Percentiles rank a stretch among this genome's conserved stretches.
These are phyloP conservation scores for Sporothrix phasma DNA, from an alignment of 2,329 filamentous ascomycete genomes.

Conservation along the genomic window DNA sequence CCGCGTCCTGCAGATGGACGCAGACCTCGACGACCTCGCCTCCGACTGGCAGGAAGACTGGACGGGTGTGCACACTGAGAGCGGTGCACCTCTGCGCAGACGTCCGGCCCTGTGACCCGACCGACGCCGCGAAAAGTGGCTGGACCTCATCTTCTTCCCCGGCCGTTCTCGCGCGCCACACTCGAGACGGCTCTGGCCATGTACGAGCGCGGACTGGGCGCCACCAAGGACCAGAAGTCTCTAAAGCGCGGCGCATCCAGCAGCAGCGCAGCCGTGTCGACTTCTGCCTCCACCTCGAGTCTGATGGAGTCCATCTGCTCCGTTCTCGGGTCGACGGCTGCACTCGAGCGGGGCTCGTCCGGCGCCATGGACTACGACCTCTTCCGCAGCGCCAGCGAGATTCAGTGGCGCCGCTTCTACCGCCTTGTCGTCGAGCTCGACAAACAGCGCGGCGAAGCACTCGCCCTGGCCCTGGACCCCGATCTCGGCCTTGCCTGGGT, in stretches of 20 bases:
- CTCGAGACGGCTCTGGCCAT: constrained; percentile 76
- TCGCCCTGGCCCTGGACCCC: constrained; percentile 67
- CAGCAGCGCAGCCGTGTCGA: neutral
- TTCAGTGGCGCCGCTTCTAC: constrained; percentile 86
- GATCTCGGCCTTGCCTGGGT: constrained; percentile 69
- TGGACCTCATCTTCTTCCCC: constrained; percentile 71
- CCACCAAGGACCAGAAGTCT: constrained; percentile 27
- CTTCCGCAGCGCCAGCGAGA: constrained; percentile 63
- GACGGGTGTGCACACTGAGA: constrained; percentile 57
- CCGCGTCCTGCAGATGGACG: constrained; percentile 61
- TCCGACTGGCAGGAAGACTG: constrained; percentile 58
- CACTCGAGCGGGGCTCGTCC: constrained; percentile 49
- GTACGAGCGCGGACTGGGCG: constrained; percentile 57
- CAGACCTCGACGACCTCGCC: constrained; percentile 55
- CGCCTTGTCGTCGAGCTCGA: constrained; percentile 78
- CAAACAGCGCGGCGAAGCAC: constrained; percentile 70
- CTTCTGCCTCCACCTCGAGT: constrained; percentile 28
- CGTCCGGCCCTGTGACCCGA: constrained; percentile 52
- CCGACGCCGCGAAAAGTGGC: constrained; percentile 77
- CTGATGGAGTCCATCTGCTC: constrained; percentile 68
- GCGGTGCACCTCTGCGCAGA: constrained; percentile 42
- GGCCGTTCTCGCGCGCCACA: constrained; percentile 71
- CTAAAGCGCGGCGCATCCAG: neutral
- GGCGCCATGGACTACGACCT: constrained; percentile 64
- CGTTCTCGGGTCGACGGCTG: constrained; percentile 59